These are phyloP conservation scores for Colletotrichum lindemuthianum DNA, from an alignment of 2,329 filamentous ascomycete species.

Conservation along the genomic window DNA sequence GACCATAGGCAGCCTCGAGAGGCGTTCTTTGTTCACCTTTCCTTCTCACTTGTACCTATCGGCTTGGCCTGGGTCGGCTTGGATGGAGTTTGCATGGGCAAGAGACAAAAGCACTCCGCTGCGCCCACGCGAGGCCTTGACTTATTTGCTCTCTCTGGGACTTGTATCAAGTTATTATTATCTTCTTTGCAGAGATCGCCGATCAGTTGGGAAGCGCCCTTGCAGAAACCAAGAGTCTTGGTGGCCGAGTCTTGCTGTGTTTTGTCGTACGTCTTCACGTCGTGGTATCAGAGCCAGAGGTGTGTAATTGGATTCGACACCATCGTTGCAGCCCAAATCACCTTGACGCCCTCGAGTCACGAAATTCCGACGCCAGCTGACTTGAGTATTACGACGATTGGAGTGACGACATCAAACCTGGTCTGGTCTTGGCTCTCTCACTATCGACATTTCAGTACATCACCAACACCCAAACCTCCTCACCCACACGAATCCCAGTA, in stretches of 20 bases:
- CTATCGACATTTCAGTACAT: neutral
- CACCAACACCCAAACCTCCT: neutral
- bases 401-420: constrained; percentile 2
- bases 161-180: constrained; percentile 19
- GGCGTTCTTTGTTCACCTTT: constrained; percentile 23
- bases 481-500: neutral
- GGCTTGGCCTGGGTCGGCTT: neutral
- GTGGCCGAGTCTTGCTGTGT: neutral
- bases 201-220: neutral
- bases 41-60: neutral
- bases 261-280: neutral
- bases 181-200: constrained; percentile 8
- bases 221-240: neutral
- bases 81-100: neutral
- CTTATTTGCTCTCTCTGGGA: neutral
- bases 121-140: neutral
- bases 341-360: neutral
- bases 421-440: neutral
- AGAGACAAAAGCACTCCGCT: constrained; percentile 1
- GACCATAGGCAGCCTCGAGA: constrained; percentile 13
- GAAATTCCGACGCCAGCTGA: neutral
- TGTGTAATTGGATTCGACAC: neutral
- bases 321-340: constrained; percentile 3
- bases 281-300: neutral
- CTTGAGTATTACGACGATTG: neutral